Evolutionary conservation across 163 green algal genomes (phyloP).

Genomic region (Volvox carteri): DNA sequence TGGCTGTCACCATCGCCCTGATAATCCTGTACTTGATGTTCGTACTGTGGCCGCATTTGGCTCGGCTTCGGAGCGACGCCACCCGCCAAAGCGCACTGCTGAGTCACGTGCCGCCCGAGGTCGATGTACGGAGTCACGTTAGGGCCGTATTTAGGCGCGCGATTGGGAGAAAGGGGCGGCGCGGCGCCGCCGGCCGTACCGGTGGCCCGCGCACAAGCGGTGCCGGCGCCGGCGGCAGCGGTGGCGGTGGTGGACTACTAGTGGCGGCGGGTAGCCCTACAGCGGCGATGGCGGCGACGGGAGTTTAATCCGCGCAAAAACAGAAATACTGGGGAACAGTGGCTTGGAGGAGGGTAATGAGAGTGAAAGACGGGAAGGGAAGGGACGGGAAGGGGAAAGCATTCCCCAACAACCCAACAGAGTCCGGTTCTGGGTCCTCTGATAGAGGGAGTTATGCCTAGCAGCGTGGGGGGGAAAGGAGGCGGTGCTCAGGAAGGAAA

Average conservation of each 20-base stretch:
- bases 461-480: too few species aligned
- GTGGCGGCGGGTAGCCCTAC: too few species aligned
- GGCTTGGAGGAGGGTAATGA: too few species aligned
- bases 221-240: neutral
- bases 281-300: too few species aligned
- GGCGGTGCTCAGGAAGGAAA: too few species aligned
- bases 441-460: too few species aligned
- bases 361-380: too few species aligned
- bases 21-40: constrained; percentile 24
- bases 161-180: neutral
- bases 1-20: constrained; percentile 9
- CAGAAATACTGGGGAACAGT: too few species aligned
- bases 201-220: neutral
- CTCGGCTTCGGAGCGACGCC: constrained; percentile 8
- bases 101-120: constrained; percentile 42
- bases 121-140: constrained; percentile 50
- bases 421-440: too few species aligned
- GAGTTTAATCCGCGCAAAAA: too few species aligned
- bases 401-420: too few species aligned
- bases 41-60: constrained; percentile 43
- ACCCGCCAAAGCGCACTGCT: constrained; percentile 29
- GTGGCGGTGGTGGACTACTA: neutral
- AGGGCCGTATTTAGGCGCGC: neutral
- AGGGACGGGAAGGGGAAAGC: too few species aligned
- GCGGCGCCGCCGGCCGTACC: neutral